Evolutionary conservation across 2,329 filamentous ascomycete genomes (phyloP).

Genomic region (Penicillium griseofulvum): DNA sequence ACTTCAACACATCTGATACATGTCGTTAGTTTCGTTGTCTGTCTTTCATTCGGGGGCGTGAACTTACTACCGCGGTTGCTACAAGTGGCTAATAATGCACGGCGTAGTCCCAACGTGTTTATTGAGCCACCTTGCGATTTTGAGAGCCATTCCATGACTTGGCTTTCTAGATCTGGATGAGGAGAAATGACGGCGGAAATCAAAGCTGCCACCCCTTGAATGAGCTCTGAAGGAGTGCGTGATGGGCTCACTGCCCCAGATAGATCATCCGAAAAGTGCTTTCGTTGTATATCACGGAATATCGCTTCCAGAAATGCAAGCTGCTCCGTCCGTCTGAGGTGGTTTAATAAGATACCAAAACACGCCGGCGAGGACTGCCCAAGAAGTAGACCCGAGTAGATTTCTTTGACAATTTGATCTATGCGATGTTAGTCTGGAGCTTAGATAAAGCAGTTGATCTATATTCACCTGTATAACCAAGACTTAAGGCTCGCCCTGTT

Average conservation of each 20-base stretch:
- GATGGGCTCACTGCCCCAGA: constrained; percentile 11
- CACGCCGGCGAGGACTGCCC: constrained; percentile 25
- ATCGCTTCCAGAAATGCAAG: constrained; percentile 45
- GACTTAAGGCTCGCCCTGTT: constrained; percentile 59
- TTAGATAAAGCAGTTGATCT: neutral
- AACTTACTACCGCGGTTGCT: constrained; percentile 50
- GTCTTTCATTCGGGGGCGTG: neutral
- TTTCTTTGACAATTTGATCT: constrained; percentile 43
- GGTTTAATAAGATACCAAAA: constrained; percentile 41
- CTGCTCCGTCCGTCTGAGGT: constrained; percentile 51
- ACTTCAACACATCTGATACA: constrained; percentile 37
- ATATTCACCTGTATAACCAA: constrained; percentile 68
- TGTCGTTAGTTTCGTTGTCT: constrained; percentile 2
- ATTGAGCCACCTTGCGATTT: constrained; percentile 64
- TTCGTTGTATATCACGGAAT: constrained; percentile 46
- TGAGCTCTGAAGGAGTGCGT: constrained; percentile 23
- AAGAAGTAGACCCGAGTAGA: constrained; percentile 40
- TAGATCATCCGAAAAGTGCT: constrained; percentile 32
- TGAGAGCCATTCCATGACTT: constrained; percentile 65
- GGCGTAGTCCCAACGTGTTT: constrained; percentile 62
- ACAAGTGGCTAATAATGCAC: constrained; percentile 62
- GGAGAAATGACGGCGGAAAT: constrained; percentile 51
- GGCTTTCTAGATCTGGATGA: constrained; percentile 50
- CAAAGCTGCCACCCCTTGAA: constrained; percentile 60
- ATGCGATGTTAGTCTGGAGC: constrained; percentile 12